Percentiles rank a stretch among this genome's conserved stretches.
Evolutionary conservation across 1,139 yeast species (phyloP).

Genomic region (Hemisphaericaspora lyxosophila): DNA sequence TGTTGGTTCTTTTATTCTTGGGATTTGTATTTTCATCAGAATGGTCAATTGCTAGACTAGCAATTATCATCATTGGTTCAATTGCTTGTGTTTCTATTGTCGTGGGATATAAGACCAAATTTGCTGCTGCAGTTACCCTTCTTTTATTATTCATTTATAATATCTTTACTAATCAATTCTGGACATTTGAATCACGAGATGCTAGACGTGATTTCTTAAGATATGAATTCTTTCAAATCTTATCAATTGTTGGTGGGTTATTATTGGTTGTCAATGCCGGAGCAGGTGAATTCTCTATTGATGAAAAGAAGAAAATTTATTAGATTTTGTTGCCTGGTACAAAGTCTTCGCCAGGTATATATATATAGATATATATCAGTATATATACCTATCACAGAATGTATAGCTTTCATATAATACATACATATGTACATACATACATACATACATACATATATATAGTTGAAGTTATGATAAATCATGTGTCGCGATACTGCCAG

Average conservation of each 20-base stretch:
- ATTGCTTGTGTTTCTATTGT: conserved; percentile 76
- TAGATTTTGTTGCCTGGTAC: conserved; percentile 32
- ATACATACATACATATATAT: too few species aligned
- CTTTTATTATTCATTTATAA: conserved; percentile 74
- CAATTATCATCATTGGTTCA: conserved; percentile 71
- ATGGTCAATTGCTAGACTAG: conserved; percentile 66
- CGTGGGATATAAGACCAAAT: conserved; percentile 90
- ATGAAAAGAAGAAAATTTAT: conserved; percentile 93
- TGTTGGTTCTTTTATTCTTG: conserved; percentile 80
- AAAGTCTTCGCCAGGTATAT: too few species aligned
- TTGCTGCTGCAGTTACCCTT: conserved; percentile 80
- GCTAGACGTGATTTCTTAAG: conserved; percentile 86
- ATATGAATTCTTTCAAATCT: conserved; percentile 92
- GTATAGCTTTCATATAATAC: too few species aligned
- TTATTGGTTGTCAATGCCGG: conserved; percentile 91
- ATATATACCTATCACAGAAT: too few species aligned
- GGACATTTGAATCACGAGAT: conserved; percentile 71
- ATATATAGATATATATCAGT: too few species aligned
- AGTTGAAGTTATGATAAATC: too few species aligned
- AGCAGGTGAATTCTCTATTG: conserved; percentile 91
- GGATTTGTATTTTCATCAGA: conserved; percentile 81
- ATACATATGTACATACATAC: too few species aligned
- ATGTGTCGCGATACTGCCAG: too few species aligned
- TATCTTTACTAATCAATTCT: conserved; percentile 80
- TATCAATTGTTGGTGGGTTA: conserved; percentile 93